Evolutionary conservation across 2,329 filamentous ascomycete genomes (phyloP).

Genomic region (Myriosclerotinia duriaeana): DNA sequence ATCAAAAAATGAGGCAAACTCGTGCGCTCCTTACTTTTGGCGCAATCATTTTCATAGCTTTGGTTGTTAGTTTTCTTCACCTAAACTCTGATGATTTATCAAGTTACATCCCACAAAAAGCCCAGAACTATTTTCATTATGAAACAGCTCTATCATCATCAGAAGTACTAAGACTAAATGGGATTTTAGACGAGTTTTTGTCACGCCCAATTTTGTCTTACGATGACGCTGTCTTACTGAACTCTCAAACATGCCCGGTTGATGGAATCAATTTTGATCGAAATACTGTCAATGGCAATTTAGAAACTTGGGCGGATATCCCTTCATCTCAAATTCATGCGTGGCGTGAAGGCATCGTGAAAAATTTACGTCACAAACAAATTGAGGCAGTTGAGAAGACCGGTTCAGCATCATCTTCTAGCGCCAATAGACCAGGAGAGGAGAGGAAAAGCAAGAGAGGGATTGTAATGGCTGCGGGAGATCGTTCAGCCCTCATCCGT

Average conservation of each 20-base stretch:
- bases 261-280: slow-evolving; percentile 29
- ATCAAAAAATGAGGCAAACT: slow-evolving; percentile 11
- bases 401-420: slow-evolving; percentile 1
- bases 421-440: background rate
- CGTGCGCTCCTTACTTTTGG: background rate
- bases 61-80: slow-evolving; percentile 12
- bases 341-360: slow-evolving; percentile 28
- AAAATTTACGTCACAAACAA: slow-evolving; percentile 22
- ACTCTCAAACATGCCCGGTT: slow-evolving; percentile 26
- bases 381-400: slow-evolving; percentile 13
- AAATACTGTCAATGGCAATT: slow-evolving; percentile 24
- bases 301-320: slow-evolving; percentile 26
- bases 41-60: slow-evolving; percentile 1
- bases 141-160: slow-evolving; percentile 1
- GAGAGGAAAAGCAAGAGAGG: slow-evolving; percentile 25
- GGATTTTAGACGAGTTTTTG: slow-evolving; percentile 18
- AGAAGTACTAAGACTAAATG: slow-evolving; percentile 8
- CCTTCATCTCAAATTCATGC: slow-evolving; percentile 26
- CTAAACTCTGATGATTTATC: slow-evolving; percentile 1
- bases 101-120: slow-evolving; percentile 13
- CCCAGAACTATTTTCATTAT: slow-evolving; percentile 14
- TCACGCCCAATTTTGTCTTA: slow-evolving; percentile 26
- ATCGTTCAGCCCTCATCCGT: slow-evolving; percentile 24
- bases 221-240: slow-evolving; percentile 26
- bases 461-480: slow-evolving; percentile 33